A percentile compares a stretch with the other conserved stretches of the same genome.
These are phyloP conservation scores for Mycotypha africana DNA, from an alignment of 371 early-diverging fungal species.

Conservation along the genomic window DNA sequence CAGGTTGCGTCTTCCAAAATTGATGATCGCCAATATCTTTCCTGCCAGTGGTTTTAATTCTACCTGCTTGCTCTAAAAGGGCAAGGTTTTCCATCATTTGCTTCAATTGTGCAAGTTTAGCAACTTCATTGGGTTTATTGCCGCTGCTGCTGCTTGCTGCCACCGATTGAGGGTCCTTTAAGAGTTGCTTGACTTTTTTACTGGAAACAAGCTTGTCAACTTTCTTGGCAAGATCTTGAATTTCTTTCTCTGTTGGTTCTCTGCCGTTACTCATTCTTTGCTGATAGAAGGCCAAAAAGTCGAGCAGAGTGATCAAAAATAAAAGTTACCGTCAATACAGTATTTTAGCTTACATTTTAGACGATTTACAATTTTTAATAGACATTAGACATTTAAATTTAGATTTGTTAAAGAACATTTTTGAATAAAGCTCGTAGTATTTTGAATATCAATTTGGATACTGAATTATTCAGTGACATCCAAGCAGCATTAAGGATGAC, in stretches of 20 bases:
- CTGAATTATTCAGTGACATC: too few species aligned
- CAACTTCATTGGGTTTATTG: constrained; percentile 12
- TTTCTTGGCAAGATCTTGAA: constrained; percentile 22
- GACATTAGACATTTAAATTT: too few species aligned
- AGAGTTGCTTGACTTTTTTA: constrained; percentile 5
- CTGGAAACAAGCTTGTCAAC: constrained; percentile 19
- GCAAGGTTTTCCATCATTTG: constrained; percentile 37
- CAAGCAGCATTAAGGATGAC: too few species aligned
- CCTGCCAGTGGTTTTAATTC: constrained; percentile 14
- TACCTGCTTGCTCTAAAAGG: constrained; percentile 23
- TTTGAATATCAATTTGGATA: too few species aligned
- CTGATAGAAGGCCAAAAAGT: too few species aligned
- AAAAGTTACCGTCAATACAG: too few species aligned
- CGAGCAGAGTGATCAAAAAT: too few species aligned
- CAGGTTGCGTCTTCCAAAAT: constrained; percentile 98
- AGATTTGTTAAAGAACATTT: too few species aligned
- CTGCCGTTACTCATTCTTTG: neutral
- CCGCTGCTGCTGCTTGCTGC: neutral
- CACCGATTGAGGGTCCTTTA: constrained; percentile 6
- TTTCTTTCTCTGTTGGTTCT: constrained; percentile 22
- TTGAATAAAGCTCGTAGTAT: too few species aligned
- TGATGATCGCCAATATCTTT: constrained; percentile 67
- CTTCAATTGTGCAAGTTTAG: constrained; percentile 27
- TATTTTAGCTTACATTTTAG: too few species aligned
- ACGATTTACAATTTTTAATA: too few species aligned